phyloP scores from a whole-genome alignment of 345 rosid genomes.

The Gossypium arboreum region DNA sequence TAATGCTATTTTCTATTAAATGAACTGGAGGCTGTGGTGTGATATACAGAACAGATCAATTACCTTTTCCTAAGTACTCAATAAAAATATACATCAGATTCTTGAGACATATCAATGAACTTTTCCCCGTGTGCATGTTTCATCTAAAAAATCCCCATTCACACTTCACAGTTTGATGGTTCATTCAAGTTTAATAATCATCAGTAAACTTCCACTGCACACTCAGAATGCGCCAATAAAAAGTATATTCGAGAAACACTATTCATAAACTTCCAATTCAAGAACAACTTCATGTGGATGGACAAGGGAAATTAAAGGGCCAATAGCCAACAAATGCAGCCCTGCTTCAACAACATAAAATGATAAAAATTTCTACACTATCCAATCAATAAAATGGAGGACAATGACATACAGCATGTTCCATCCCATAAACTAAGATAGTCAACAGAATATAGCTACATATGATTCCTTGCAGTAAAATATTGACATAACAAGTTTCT shows the following conservation, averaged over 20 bases:
- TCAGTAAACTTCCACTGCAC: conserved; percentile 2
- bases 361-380: not conserved
- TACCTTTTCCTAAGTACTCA: not conserved
- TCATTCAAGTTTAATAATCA: not conserved
- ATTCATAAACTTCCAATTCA: conserved; percentile 2
- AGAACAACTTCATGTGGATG: not conserved
- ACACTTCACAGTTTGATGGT: not conserved
- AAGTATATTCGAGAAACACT: not conserved
- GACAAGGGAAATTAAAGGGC: not conserved
- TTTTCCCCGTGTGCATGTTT: not conserved
- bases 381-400: not conserved
- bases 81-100: not conserved
- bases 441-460: not conserved
- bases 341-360: not conserved
- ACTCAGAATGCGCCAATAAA: not conserved
- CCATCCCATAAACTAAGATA: not conserved
- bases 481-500: not conserved
- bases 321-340: not conserved
- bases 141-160: not conserved
- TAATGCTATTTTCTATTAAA: not conserved
- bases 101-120: not conserved
- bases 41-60: not conserved
- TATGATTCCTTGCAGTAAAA: not conserved
- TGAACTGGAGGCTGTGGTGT: not conserved
- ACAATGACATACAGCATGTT: not conserved